Evolutionary conservation across 1,284 basidiomycete genomes (phyloP), one percentile per base, ranked within the genome.

Genomic region (Pseudozyma pruni): DNA sequence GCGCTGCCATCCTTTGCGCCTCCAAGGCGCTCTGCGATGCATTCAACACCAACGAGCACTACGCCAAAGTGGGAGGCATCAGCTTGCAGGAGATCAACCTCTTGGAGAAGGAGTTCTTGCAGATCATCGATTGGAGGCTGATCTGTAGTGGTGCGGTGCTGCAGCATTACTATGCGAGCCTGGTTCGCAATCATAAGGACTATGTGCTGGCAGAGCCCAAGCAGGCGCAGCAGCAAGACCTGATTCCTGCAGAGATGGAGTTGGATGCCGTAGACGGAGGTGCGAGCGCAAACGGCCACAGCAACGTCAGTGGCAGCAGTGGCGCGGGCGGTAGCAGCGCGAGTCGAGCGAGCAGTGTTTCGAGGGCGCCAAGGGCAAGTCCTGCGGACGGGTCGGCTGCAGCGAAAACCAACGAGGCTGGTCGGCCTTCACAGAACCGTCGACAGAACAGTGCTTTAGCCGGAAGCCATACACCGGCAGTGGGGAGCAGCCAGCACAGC

Each of bases 41-140:
- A 0, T 82, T 82, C 54, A 79, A 75, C 44, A 82, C 80, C 20
- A 82, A 82, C 64, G 78, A 64, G 14, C 80, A 82, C 40, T 81
- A 82, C 41, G 78, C 80, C 14, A 69, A 74, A 22, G 80, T 82
- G 0, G 80, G 80, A 4, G 80, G 80, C 3, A 81, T 82, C 55
- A 76, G 78, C 13, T 54, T 82, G 14, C 62, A 72, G 13, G 80
- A 82, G 68, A 73, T 82, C 53, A 82, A 82, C 48, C 55, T 82
- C 54, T 54, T 82, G n/a, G 80, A 82, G 37, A 81, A 80, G 39
- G 80, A 82, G 58, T 81, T 82, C 37, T 51, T 81, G 19, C 69
- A 69, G 34, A 72, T 75, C 47, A 82, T 82, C 44, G 76, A 81
- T 41, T 82, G 80, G 80, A 54, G 71, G 14, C 51, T 82, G n/a